Conservation (phyloP, 331 rosid species). For the Malus hybrid region DNA sequence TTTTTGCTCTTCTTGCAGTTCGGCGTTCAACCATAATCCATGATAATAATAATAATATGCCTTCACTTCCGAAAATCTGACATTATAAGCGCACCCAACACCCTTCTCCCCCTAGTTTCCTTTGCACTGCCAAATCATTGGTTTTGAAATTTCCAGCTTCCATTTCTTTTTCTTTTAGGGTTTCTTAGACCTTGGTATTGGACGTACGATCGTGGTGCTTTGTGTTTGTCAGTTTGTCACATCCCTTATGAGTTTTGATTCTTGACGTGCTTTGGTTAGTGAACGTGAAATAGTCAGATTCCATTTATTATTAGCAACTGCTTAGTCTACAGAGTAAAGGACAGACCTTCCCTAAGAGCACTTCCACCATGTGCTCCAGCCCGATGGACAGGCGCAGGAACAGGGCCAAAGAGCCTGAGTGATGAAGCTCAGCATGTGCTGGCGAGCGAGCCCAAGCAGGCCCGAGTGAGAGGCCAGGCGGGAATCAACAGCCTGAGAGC, state of each 20-base stretch:
- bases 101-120: neutral
- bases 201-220: neutral
- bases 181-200: neutral
- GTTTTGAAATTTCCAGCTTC: neutral
- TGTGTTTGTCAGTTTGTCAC: neutral
- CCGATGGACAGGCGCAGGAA: no score
- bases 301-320: neutral
- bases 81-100: neutral
- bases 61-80: neutral
- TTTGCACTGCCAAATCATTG: neutral
- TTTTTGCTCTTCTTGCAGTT: neutral
- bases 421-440: no score
- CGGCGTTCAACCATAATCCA: neutral
- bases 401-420: no score
- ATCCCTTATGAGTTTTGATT: constrained; percentile 2
- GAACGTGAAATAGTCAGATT: constrained; percentile 9
- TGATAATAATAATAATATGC: neutral
- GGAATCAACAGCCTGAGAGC: no score
- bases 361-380: no score
- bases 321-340: neutral
- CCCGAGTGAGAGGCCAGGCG: no score
- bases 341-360: neutral
- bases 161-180: no score
- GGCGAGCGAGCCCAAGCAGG: no score
- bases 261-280: constrained; percentile 2